phyloP scores from a whole-genome alignment of 2,329 filamentous ascomycete species.

The Aphanoascus verrucosus region DNA sequence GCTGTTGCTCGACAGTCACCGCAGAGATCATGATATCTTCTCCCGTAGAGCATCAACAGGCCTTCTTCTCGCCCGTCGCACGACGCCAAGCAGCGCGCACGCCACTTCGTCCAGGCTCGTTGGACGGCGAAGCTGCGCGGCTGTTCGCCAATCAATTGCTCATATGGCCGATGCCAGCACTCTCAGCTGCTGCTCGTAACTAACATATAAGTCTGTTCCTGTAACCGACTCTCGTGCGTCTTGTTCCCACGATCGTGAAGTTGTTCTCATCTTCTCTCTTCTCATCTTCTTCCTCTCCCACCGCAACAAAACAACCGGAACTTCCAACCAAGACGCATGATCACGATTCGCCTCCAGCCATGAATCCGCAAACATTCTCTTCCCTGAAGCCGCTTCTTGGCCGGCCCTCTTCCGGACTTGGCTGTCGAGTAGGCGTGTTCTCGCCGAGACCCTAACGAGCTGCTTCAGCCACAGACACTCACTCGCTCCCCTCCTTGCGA shows the following conservation, averaged over 20 bases:
- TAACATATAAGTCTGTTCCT: not conserved
- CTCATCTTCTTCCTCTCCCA: not conserved
- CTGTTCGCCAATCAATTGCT: not conserved
- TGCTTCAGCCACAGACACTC: conserved; percentile 15
- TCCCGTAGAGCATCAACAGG: too few species aligned
- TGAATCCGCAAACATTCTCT: not conserved
- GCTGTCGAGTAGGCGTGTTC: conserved; percentile 8
- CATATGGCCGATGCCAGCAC: not conserved
- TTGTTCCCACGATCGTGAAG: too few species aligned
- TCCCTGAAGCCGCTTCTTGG: conserved; percentile 9
- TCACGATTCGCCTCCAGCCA: not conserved
- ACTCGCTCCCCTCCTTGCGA: not conserved
- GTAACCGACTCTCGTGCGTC: too few species aligned
- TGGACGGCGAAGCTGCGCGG: too few species aligned
- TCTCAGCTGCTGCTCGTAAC: not conserved
- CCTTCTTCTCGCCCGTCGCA: not conserved
- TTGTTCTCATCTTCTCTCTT: too few species aligned
- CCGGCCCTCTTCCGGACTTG: conserved; percentile 10
- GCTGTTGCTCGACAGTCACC: too few species aligned
- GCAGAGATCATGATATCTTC: too few species aligned
- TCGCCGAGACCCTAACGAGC: conserved; percentile 14
- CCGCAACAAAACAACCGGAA: not conserved
- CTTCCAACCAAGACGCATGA: not conserved
- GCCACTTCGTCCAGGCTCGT: too few species aligned
- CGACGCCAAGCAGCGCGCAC: not conserved